Percentiles rank a stretch among this genome's conserved stretches.
These are phyloP conservation scores for Juncus inflexus DNA, from an alignment of 176 grass and related monocot genomes.

Conservation along the genomic window DNA sequence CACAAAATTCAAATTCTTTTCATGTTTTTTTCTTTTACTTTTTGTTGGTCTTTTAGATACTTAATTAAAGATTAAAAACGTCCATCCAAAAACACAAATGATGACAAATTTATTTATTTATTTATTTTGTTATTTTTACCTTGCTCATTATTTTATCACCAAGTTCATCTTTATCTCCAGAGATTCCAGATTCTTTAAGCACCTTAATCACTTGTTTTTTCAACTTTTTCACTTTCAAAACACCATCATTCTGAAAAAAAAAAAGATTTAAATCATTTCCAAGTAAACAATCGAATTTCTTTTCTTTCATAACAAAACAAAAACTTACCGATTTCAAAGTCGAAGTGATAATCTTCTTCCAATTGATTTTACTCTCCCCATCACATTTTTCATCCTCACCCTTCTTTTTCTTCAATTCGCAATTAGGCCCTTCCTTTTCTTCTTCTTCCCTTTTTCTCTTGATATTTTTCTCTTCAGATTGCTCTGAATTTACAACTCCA, in stretches of 20 bases:
- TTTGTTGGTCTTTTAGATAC: not conserved
- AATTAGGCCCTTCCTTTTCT: constrained; percentile 27
- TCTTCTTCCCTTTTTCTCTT: constrained; percentile 73
- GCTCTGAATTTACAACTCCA: constrained; percentile 5
- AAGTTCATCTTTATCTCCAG: constrained; percentile 57
- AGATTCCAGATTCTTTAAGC: constrained; percentile 44
- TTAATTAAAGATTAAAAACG: too few relatives aligned
- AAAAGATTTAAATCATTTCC: not conserved
- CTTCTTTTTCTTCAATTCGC: constrained; percentile 43
- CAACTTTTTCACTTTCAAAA: constrained; percentile 82
- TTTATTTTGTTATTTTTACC: constrained; percentile 28
- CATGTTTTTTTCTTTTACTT: too few relatives aligned
- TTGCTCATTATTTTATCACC: constrained; percentile 57
- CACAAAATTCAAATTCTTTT: not conserved
- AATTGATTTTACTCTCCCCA: constrained; percentile 60
- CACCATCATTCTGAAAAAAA: constrained; percentile 50
- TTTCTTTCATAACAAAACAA: not conserved
- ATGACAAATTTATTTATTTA: too few relatives aligned
- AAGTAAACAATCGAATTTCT: not conserved
- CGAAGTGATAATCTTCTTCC: constrained; percentile 84
- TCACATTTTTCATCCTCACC: constrained; percentile 27
- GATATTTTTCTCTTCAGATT: constrained; percentile 18
- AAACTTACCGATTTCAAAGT: constrained; percentile 48
- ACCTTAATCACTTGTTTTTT: constrained; percentile 61
- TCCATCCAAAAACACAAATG: too few relatives aligned